Conservation (phyloP, 2,329 filamentous ascomycete genomes). For the Hypoxylon sp. region DNA sequence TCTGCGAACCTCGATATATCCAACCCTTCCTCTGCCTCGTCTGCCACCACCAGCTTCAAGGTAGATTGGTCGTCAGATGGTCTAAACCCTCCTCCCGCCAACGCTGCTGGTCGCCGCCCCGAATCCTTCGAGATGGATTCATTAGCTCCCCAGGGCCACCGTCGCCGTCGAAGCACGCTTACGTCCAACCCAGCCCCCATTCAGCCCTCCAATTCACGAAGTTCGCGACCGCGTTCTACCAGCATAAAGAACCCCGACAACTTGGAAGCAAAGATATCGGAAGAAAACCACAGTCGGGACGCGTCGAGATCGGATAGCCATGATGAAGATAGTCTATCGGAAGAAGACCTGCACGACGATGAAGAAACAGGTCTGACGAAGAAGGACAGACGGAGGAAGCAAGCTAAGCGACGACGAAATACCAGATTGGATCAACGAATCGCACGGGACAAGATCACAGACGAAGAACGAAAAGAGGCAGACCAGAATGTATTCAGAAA, state of each 20-base stretch:
- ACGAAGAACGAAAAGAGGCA: constrained; percentile 77
- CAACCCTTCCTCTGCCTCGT: constrained; percentile 46
- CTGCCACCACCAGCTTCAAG: constrained; percentile 48
- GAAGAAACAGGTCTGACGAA: constrained; percentile 88
- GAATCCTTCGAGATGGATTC: constrained; percentile 66
- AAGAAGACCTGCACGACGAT: constrained; percentile 81
- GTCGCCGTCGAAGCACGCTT: constrained; percentile 64
- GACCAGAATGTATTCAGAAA: constrained; percentile 76
- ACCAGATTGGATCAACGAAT: constrained; percentile 76
- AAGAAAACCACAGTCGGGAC: constrained; percentile 49
- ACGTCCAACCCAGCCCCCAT: constrained; percentile 51
- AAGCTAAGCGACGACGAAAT: constrained; percentile 71
- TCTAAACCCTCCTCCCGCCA: constrained; percentile 36
- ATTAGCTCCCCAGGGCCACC: constrained; percentile 58
- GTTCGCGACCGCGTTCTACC: constrained; percentile 40
- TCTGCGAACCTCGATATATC: constrained; percentile 40
- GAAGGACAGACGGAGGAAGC: constrained; percentile 73
- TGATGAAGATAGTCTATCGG: constrained; percentile 67
- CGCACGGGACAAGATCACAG: constrained; percentile 68
- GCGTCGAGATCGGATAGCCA: constrained; percentile 44
- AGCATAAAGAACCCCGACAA: constrained; percentile 47
- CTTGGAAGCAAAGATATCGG: constrained; percentile 56
- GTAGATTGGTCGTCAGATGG: constrained; percentile 45
- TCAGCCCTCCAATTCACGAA: constrained; percentile 34
- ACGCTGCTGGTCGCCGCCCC: constrained; percentile 40